Conservation (phyloP, 148 eudicot genomes). For the Camellia sinensis region DNA sequence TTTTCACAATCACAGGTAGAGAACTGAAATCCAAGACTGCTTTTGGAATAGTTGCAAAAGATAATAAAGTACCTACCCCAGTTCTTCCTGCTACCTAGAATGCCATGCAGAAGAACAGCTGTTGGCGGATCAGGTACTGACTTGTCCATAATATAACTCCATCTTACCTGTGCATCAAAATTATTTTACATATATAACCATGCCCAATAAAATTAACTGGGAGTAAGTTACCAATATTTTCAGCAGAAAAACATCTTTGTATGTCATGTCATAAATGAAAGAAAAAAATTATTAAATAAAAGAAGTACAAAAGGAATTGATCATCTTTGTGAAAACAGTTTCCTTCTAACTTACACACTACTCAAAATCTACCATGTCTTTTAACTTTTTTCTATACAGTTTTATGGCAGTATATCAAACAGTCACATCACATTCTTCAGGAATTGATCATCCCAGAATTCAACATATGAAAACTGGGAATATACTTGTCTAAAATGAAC, state of each 20-base stretch:
- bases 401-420: background rate
- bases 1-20: background rate
- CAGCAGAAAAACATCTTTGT: background rate
- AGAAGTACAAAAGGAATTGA: too few relatives aligned
- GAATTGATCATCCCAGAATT: background rate
- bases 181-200: background rate
- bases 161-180: slow-evolving; percentile 51
- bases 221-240: background rate
- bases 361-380: background rate
- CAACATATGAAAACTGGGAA: background rate
- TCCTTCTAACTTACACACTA: background rate
- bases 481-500: background rate
- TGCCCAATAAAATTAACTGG: background rate
- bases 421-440: background rate
- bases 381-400: background rate
- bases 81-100: slow-evolving; percentile 89
- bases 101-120: slow-evolving; percentile 91
- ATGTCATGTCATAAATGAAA: background rate
- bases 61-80: slow-evolving; percentile 57
- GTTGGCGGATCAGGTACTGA: slow-evolving; percentile 83
- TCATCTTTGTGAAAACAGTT: background rate
- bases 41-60: background rate
- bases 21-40: slow-evolving; percentile 6
- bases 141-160: slow-evolving; percentile 79
- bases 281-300: too few relatives aligned